Base-by-base conservation (phyloP, 2,329 filamentous ascomycete species). In the Aspergillus sp. region DNA sequence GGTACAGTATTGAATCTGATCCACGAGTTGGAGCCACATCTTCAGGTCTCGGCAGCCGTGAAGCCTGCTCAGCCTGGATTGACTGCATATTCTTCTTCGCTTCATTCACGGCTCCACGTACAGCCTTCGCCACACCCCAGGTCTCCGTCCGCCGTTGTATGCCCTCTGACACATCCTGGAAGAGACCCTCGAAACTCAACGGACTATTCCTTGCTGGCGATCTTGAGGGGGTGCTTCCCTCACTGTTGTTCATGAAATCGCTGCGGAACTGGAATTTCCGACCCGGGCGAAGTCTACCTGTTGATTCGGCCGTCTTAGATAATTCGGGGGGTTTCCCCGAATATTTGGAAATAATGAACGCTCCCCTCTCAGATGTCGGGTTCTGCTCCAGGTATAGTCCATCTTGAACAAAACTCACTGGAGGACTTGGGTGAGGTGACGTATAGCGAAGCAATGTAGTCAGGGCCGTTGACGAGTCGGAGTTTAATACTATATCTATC, bases 381-480 rank as follows among this genome's bases (percentile, higher is more conserved):
- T 78, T 77, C 47, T 77, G 73, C 51, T 79, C 77, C 40, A 81
- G 64, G 55, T 79, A 79, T 15, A 95, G 73, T 1, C 92, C 95
- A 74, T 99, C 95, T 57, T 91, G 85, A 47, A 96, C 89, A 66
- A 98, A 91, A 0, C 87, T 90, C 63, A 89, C 85, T 15, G 93
- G 89, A 0, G 86, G 85, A 63, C 88, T 79, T 1, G 86, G 82
- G 5, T 80, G 68, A 2, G 89, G 88, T 1, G 85, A 79, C 2
- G 91, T 91, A 64, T 98, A 98, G 66, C 91, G 90, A 2, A 98
- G 82, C 24, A 98, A 79, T 1, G 96, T 77, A 56, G 91, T 89
- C 53, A 99, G 79, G 8, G 91, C 93, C 37, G 86, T 84, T 1
- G 95, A 93, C 68, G 96, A 96, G 72, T 98, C 93, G 12, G 90